phyloP scores from a whole-genome alignment of 2,329 filamentous ascomycete species.

The Fusarium lateritium region DNA sequence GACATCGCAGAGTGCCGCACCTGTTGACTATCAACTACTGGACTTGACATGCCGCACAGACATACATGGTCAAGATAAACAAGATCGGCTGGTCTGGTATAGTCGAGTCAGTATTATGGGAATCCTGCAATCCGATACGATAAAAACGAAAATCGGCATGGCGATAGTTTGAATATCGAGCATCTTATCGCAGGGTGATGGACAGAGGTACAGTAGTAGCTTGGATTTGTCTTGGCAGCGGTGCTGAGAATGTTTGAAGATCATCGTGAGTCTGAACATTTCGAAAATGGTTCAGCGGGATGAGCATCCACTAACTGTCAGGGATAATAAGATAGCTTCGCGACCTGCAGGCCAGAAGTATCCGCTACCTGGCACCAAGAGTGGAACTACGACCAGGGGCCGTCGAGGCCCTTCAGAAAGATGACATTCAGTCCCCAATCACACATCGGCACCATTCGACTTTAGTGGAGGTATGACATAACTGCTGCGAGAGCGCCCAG shows the following conservation, averaged over 20 bases:
- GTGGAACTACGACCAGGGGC: slow-evolving; percentile 44
- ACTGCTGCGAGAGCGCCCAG: slow-evolving; percentile 31
- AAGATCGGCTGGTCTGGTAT: slow-evolving; percentile 11
- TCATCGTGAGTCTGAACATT: slow-evolving; percentile 44
- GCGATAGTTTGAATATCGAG: slow-evolving; percentile 12
- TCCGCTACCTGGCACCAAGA: slow-evolving; percentile 35
- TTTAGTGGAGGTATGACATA: slow-evolving; percentile 52
- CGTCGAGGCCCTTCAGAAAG: slow-evolving; percentile 46
- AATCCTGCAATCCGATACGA: slow-evolving; percentile 24
- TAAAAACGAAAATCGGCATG: slow-evolving; percentile 14
- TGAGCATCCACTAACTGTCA: slow-evolving; percentile 38
- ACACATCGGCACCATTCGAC: slow-evolving; percentile 32
- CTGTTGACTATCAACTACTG: slow-evolving; percentile 8
- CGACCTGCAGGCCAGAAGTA: slow-evolving; percentile 35
- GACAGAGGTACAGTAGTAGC: slow-evolving; percentile 12
- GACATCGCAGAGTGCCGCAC: slow-evolving; percentile 27
- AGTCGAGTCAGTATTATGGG: slow-evolving; percentile 15
- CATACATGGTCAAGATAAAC: slow-evolving; percentile 1
- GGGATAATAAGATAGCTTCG: slow-evolving; percentile 36
- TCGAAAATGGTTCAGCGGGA: slow-evolving; percentile 45
- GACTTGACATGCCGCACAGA: slow-evolving; percentile 1
- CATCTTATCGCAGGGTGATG: slow-evolving; percentile 29
- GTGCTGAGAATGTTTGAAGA: slow-evolving; percentile 41
- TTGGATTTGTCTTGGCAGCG: slow-evolving; percentile 41
- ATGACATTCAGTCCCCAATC: slow-evolving; percentile 52